phyloP scores from a whole-genome alignment of 345 rosid species.

The Eucalyptus pauciflora region DNA sequence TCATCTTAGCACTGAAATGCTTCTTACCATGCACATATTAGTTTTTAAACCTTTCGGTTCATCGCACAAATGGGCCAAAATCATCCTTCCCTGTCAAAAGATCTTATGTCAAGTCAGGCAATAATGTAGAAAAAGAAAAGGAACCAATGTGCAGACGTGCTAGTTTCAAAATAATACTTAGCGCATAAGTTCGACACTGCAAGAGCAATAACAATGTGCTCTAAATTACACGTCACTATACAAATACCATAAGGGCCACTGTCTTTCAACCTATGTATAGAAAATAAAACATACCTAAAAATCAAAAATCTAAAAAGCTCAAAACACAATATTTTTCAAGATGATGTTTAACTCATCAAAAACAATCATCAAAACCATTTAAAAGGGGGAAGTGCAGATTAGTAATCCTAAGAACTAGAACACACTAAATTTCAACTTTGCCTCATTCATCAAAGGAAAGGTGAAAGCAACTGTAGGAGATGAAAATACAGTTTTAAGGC shows the following conservation, averaged over 20 bases:
- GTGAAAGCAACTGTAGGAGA: not conserved
- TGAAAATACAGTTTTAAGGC: not conserved
- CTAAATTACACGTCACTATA: not conserved
- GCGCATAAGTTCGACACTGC: not conserved
- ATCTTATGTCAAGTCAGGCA: not conserved
- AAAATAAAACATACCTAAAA: not conserved
- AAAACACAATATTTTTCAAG: not conserved
- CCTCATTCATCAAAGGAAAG: not conserved
- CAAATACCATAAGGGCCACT: not conserved
- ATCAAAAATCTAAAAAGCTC: not conserved
- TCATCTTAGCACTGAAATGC: not conserved
- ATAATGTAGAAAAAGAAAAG: not conserved
- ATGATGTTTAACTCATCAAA: not conserved
- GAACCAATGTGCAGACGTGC: not conserved
- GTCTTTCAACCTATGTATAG: not conserved
- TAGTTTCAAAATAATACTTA: not conserved
- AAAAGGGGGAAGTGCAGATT: not conserved
- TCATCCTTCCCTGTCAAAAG: constrained; percentile 91
- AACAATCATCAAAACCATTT: not conserved
- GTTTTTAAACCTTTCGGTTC: constrained; percentile 98
- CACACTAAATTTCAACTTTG: not conserved
- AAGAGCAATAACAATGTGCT: not conserved
- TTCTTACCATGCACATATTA: constrained; percentile 94
- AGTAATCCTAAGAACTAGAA: not conserved
- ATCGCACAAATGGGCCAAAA: constrained; percentile 96